phyloP scores from a whole-genome alignment of 495 filamentous ascomycete species.

The Tuber brumale region DNA sequence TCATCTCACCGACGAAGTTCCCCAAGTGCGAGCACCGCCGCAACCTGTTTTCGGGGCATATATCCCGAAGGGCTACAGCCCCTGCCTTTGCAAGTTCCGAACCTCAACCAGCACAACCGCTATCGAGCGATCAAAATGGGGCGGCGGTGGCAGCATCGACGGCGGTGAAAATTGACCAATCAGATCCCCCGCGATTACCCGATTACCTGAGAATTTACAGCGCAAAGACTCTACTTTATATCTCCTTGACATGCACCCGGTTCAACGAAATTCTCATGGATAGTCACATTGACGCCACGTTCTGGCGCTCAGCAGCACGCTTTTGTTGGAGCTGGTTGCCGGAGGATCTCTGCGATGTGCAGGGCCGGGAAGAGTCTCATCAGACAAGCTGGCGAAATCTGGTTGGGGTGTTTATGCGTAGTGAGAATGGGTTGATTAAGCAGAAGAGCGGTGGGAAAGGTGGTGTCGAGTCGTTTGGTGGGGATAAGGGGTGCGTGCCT shows the following conservation, averaged over 20 bases:
- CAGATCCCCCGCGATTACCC: constrained; percentile 16
- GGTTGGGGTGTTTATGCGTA: constrained; percentile 40
- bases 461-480: constrained; percentile 39
- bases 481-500: constrained; percentile 18
- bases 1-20: constrained; percentile 27
- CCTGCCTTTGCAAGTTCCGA: not conserved
- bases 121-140: not conserved
- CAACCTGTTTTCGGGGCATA: not conserved
- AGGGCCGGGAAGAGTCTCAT: constrained; percentile 27
- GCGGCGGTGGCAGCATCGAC: not conserved
- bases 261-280: constrained; percentile 37
- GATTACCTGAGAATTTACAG: constrained; percentile 30
- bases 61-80: constrained; percentile 29
- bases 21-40: constrained; percentile 27
- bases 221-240: constrained; percentile 32
- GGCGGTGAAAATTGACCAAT: not conserved
- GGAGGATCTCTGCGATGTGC: constrained; percentile 32
- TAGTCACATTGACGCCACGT: constrained; percentile 27
- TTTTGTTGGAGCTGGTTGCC: constrained; percentile 37
- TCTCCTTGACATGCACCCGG: constrained; percentile 28
- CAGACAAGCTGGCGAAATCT: constrained; percentile 42
- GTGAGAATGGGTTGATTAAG: constrained; percentile 38
- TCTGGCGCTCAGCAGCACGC: constrained; percentile 35
- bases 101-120: not conserved
- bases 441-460: constrained; percentile 34